phyloP scores from a whole-genome alignment of 2,329 filamentous ascomycete genomes.

The Fonsecaea monophora region DNA sequence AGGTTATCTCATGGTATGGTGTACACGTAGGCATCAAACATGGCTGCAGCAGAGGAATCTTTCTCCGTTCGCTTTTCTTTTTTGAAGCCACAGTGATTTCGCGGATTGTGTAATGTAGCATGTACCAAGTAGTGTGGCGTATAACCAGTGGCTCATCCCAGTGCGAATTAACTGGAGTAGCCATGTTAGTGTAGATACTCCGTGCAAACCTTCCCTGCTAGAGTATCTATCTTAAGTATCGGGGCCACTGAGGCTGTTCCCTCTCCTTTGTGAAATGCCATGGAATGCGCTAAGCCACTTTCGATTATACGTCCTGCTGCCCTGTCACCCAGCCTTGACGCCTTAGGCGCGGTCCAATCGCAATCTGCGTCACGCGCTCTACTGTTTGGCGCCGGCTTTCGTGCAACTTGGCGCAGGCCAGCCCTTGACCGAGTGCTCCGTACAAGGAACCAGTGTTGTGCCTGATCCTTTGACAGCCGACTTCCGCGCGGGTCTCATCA shows the following conservation, averaged over 20 bases:
- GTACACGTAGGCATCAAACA: background rate
- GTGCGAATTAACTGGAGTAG: too few species aligned
- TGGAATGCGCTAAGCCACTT: background rate
- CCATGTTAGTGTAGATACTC: too few species aligned
- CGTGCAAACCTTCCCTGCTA: background rate
- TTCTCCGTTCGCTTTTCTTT: background rate
- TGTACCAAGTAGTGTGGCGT: background rate
- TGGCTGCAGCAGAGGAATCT: background rate
- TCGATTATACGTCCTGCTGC: background rate
- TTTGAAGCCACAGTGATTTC: background rate
- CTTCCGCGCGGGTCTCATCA: conserved; percentile 32
- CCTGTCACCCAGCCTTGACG: background rate
- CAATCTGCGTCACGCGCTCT: background rate
- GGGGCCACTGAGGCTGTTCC: background rate
- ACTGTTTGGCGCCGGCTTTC: background rate
- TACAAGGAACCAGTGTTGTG: background rate
- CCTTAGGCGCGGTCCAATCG: conserved; percentile 20
- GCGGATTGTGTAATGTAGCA: background rate
- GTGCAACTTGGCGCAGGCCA: background rate
- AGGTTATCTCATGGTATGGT: background rate
- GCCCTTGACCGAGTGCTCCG: background rate
- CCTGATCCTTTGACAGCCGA: conserved; percentile 22
- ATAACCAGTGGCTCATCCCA: background rate
- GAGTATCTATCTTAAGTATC: background rate
- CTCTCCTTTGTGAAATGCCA: background rate